These are phyloP conservation scores for Rosa hybrid DNA, from an alignment of 331 rosid species.

Conservation along the genomic window DNA sequence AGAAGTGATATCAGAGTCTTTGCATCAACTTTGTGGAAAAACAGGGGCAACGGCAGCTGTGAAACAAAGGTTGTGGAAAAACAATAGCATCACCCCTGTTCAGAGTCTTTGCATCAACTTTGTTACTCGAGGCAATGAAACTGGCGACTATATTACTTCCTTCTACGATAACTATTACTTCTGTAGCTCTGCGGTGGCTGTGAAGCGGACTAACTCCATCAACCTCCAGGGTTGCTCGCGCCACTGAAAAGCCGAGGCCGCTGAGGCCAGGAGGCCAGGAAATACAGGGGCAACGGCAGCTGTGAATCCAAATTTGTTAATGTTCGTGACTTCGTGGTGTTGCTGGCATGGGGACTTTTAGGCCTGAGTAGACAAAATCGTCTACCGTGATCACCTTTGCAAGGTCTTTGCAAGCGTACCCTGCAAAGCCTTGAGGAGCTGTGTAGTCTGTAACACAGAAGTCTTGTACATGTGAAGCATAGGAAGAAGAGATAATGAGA, in stretches of 20 bases:
- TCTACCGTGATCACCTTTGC: neutral
- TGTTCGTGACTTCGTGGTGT: neutral
- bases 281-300: neutral
- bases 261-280: constrained; percentile 7
- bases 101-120: neutral
- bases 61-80: neutral
- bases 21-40: neutral
- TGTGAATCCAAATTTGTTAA: neutral
- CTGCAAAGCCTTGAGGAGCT: neutral
- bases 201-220: neutral
- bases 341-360: neutral
- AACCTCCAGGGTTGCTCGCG: neutral
- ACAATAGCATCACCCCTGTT: neutral
- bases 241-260: neutral
- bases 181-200: neutral
- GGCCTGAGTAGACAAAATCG: neutral
- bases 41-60: too few relatives aligned
- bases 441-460: neutral
- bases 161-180: neutral
- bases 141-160: neutral
- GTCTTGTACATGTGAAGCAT: neutral
- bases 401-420: neutral
- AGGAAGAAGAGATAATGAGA: neutral
- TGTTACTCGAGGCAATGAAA: neutral
- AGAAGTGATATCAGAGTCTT: neutral